Evolutionary conservation across 495 filamentous ascomycete species (phyloP).

Genomic region (Podospora anserina): DNA sequence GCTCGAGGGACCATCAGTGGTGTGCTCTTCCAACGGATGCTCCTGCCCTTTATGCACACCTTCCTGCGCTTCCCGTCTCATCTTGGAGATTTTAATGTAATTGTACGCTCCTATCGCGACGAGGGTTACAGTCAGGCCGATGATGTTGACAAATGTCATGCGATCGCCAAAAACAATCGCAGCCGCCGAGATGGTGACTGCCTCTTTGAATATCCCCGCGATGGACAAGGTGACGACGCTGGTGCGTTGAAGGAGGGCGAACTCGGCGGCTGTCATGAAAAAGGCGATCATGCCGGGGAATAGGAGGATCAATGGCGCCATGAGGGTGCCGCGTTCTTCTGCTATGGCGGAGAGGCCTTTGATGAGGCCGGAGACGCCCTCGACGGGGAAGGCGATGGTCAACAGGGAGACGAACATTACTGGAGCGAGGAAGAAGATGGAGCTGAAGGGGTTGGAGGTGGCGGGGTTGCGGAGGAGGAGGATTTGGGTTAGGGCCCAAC

Average conservation of each 20-base stretch:
- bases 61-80: slow-evolving; percentile 67
- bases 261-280: slow-evolving; percentile 94
- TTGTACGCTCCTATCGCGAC: slow-evolving; percentile 85
- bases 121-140: slow-evolving; percentile 85
- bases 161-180: slow-evolving; percentile 85
- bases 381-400: slow-evolving; percentile 77
- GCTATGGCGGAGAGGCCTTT: slow-evolving; percentile 61
- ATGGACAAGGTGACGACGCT: slow-evolving; percentile 95
- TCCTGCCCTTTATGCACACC: slow-evolving; percentile 38
- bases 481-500: slow-evolving; percentile 96
- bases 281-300: slow-evolving; percentile 94
- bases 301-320: slow-evolving; percentile 62
- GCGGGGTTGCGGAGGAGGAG: slow-evolving; percentile 91
- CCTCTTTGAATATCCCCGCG: slow-evolving; percentile 98
- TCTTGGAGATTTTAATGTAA: slow-evolving; percentile 86
- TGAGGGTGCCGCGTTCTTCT: slow-evolving; percentile 59
- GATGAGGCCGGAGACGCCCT: slow-evolving; percentile 67
- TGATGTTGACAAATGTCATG: slow-evolving; percentile 84
- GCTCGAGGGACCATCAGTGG: slow-evolving; percentile 1
- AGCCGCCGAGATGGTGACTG: slow-evolving; percentile 89
- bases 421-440: slow-evolving; percentile 93
- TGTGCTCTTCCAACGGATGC: background rate
- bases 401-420: slow-evolving; percentile 89
- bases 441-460: slow-evolving; percentile 93
- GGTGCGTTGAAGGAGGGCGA: slow-evolving; percentile 90